Conservation (phyloP, 805 yeast genomes). For the Naumovozyma dairenensis region DNA sequence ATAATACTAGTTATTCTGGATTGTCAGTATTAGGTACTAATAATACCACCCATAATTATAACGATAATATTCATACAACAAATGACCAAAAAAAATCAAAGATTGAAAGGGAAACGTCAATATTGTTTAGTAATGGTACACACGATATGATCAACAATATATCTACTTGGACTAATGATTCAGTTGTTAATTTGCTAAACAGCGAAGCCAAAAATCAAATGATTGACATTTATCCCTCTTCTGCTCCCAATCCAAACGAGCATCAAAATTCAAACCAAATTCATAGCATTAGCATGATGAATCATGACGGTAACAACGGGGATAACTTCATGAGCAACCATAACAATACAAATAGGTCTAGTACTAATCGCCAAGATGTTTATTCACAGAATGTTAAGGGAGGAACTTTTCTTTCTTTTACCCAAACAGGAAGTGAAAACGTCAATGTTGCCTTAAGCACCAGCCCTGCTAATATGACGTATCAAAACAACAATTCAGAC, state of each 20-base stretch:
- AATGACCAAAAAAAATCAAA: too few relatives aligned
- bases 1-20: too few relatives aligned
- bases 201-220: too few relatives aligned
- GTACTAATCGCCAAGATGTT: too few relatives aligned
- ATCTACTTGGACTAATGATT: constrained; percentile 43
- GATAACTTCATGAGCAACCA: constrained; percentile 1
- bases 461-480: background rate
- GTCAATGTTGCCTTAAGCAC: background rate
- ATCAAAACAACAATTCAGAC: background rate
- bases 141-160: constrained; percentile 53
- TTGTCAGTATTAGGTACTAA: too few relatives aligned
- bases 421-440: background rate
- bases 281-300: background rate
- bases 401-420: background rate
- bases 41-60: too few relatives aligned
- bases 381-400: too few relatives aligned
- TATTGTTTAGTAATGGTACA: constrained; percentile 32
- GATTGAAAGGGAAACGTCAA: constrained; percentile 3
- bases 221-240: constrained; percentile 4
- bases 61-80: too few relatives aligned
- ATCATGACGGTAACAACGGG: background rate
- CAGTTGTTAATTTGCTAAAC: constrained; percentile 16
- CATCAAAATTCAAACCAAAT: background rate
- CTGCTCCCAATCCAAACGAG: background rate
- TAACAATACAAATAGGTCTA: constrained; percentile 4